Evolutionary conservation across 805 yeast genomes (phyloP), one percentile per base, ranked within the genome.

Genomic region (Pichia insulana): DNA sequence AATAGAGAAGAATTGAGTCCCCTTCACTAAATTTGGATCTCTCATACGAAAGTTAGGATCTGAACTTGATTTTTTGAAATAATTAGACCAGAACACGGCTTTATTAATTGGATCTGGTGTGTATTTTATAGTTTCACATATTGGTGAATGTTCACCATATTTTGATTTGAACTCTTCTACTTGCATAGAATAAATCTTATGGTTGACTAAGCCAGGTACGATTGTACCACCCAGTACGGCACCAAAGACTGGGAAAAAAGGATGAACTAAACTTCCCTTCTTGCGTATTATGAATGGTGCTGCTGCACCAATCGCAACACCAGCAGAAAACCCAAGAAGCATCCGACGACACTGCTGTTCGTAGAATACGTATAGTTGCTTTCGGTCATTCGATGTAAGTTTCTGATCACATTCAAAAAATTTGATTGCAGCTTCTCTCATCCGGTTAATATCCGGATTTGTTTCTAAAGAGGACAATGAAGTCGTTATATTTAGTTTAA

Each of bases 21-120:
- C 33, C 26, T 39, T 42, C 6, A 17, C 39, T 17, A 48, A 52
- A 51, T 69, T 61, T 6, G 88, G 88, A 52, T 80, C 81, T 42
- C 71, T 72, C 49, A 80, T 59, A 31, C 73, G 64, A 38, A 67
- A 66, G 17, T 65, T 67, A 0, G 80, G 77, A 50, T 80, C 73
- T 15, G 65, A 65, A 31, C 68, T 63, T 0, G 83, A 70, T 45
- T 67, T 58, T 37, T 66, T 62, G 55, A 73, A 80, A 56, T 81
- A 81, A 19, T 68, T 52, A 33, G 71, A 62, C 78, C 78, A 74
- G 34, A 56, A 54, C 18, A 45, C 54, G 17, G 59, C 40, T 31
- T 58, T 52, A 7, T 46, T 41, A 16, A 53, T 37, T 8, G 56
- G 59, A 36, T 50, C 53, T 55, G 63, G 63, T 3, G 59, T 50